Conservation (phyloP, 495 filamentous ascomycete species). For the Amniculicola lignicola region DNA sequence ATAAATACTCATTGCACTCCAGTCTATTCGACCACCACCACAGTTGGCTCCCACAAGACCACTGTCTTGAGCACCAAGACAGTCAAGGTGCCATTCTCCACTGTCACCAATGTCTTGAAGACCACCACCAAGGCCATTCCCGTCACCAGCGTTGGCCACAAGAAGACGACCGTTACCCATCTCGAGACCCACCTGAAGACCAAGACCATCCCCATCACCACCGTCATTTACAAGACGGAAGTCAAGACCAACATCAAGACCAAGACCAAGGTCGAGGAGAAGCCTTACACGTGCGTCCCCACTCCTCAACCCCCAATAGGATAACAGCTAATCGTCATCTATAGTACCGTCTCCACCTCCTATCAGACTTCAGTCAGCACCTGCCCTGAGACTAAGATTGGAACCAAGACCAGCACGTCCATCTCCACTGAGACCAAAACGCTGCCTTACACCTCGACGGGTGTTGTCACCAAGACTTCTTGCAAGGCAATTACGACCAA, state of each 20-base stretch:
- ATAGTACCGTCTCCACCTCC: slow-evolving; percentile 14
- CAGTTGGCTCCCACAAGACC: not conserved
- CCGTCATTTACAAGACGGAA: slow-evolving; percentile 16
- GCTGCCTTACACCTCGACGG: slow-evolving; percentile 22
- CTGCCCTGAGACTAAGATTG: slow-evolving; percentile 14
- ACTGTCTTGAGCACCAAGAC: slow-evolving; percentile 1
- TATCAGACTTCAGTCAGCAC: slow-evolving; percentile 18
- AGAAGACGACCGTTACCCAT: slow-evolving; percentile 16
- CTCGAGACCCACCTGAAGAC: slow-evolving; percentile 10
- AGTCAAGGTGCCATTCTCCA: not conserved
- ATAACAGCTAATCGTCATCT: not conserved
- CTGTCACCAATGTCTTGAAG: not conserved
- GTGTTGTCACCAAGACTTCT: slow-evolving; percentile 15
- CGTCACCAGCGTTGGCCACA: slow-evolving; percentile 12
- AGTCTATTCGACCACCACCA: slow-evolving; percentile 1
- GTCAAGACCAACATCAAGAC: slow-evolving; percentile 1
- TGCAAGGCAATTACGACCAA: no score
- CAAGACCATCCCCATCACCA: slow-evolving; percentile 16
- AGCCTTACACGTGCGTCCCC: slow-evolving; percentile 18
- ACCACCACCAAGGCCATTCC: slow-evolving; percentile 14
- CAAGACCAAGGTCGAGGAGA: slow-evolving; percentile 3
- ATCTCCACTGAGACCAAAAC: slow-evolving; percentile 23
- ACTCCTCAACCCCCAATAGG: not conserved
- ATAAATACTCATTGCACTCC: not conserved
- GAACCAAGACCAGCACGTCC: not conserved